Base-by-base conservation (phyloP, 805 yeast genomes). In the Saccharomycopsis babjevae region DNA sequence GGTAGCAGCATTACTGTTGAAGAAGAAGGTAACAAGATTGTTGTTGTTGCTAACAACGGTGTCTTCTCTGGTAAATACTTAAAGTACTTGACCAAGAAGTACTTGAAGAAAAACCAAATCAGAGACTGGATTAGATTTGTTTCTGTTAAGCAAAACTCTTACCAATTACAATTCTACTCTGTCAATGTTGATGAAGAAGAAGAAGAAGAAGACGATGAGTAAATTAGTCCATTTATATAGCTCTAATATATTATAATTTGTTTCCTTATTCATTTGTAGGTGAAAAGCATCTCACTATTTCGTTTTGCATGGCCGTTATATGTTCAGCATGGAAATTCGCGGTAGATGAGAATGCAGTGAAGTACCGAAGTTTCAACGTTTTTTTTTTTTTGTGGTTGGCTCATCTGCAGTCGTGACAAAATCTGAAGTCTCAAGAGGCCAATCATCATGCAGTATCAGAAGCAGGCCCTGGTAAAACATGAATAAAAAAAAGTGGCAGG, bases 51-150 rank as follows among this genome's bases (percentile, higher is more conserved):
- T 69, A 82, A 97, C 70, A 85, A 87, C 80, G 80, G 96, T 80
- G 87, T 90, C 83, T 93, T 94, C 94, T 92, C 97, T 71, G 99
- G 99, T 83, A 93, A 96, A 84, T 94, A 94, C 96, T 87, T 93
- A 79, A 94, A 96, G 85, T 94, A 94, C 96, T 84, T 94, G 78
- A 89, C 98, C 76, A 96, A 94, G 91, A 93, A 96, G 85, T 94
- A 89, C 94, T 89, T 94, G 82, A 96, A 93, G 96, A 94, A 94
- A 89, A 90, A 92, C 93, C 96, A 89, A 83, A 89, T 93, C 84
- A 91, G 97, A 85, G 98, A 94, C 85, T 93, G 98, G 98, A 92
- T 93, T 81, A 94, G 98, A 86, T 92, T 93, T 75, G 97, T 93
- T 70, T 89, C 98, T 69, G 86, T 88, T 76, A 88, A 91, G 83